Conservation (phyloP, 805 yeast genomes). For the Nakazawaea peltata region DNA sequence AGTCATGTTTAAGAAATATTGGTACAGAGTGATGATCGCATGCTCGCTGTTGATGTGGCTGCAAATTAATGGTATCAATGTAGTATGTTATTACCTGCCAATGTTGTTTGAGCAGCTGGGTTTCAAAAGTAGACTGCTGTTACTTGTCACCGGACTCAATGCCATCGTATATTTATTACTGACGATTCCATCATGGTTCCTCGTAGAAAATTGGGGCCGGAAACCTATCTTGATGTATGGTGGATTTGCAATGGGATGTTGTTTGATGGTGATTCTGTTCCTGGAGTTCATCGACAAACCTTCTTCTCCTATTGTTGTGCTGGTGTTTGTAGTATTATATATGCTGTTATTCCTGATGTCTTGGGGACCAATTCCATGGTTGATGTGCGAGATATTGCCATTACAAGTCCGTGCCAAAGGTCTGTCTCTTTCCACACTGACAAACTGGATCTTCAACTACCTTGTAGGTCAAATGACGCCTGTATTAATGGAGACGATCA, state of each 20-base stretch:
- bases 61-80: slow-evolving; percentile 83
- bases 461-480: slow-evolving; percentile 92
- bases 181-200: slow-evolving; percentile 85
- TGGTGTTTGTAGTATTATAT: slow-evolving; percentile 65
- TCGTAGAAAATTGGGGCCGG: slow-evolving; percentile 89
- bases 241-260: slow-evolving; percentile 68
- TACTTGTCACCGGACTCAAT: slow-evolving; percentile 80
- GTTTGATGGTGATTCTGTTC: slow-evolving; percentile 59
- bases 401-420: slow-evolving; percentile 81
- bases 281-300: slow-evolving; percentile 38
- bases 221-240: slow-evolving; percentile 78
- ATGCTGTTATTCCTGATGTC: slow-evolving; percentile 83
- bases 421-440: slow-evolving; percentile 83
- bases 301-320: slow-evolving; percentile 64
- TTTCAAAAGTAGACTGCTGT: slow-evolving; percentile 76
- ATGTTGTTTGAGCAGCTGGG: slow-evolving; percentile 89
- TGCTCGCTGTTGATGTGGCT: slow-evolving; percentile 85
- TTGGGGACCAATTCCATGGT: slow-evolving; percentile 96
- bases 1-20: slow-evolving; percentile 31
- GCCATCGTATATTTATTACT: slow-evolving; percentile 44
- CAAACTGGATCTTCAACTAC: slow-evolving; percentile 91
- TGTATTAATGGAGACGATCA: slow-evolving; percentile 62
- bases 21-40: slow-evolving; percentile 60
- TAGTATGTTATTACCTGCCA: slow-evolving; percentile 85
- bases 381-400: slow-evolving; percentile 82